phyloP scores from a whole-genome alignment of 306 rosid species.

The Vigna mungo region DNA sequence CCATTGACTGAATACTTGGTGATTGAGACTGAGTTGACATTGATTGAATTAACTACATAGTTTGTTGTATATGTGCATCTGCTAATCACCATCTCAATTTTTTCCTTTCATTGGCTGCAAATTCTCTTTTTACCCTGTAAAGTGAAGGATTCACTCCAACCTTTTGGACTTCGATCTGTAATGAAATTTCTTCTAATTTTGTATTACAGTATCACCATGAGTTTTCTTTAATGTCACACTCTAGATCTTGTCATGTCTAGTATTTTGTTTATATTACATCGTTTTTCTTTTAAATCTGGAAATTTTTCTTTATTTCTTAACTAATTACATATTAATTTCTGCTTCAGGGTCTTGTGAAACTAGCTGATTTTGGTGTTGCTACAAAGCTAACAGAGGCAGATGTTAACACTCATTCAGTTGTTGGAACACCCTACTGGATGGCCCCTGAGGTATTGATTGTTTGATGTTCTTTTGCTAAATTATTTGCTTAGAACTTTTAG shows the following conservation, averaged over 20 bases:
- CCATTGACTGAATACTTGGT: background rate
- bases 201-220: conserved; percentile 24
- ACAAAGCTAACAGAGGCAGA: conserved; percentile 98
- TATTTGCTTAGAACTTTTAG: conserved; percentile 28
- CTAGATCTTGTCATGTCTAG: conserved; percentile 14
- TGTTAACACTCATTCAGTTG: conserved; percentile 99
- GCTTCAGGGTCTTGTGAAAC: conserved; percentile 97
- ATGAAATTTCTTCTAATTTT: conserved; percentile 21
- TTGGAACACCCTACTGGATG: conserved; percentile 99
- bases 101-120: background rate
- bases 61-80: background rate
- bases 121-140: background rate
- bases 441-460: conserved; percentile 88
- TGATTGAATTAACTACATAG: background rate
- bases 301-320: conserved; percentile 27
- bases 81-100: background rate
- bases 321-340: conserved; percentile 13
- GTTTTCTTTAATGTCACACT: conserved; percentile 32
- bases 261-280: conserved; percentile 3
- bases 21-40: too few relatives aligned
- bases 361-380: conserved; percentile 99
- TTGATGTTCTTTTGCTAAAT: conserved; percentile 35
- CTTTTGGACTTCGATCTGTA: background rate
- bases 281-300: conserved; percentile 7
- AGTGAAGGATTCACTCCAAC: background rate